Conservation (phyloP, 306 rosid species). For the Rosa lucieae region DNA sequence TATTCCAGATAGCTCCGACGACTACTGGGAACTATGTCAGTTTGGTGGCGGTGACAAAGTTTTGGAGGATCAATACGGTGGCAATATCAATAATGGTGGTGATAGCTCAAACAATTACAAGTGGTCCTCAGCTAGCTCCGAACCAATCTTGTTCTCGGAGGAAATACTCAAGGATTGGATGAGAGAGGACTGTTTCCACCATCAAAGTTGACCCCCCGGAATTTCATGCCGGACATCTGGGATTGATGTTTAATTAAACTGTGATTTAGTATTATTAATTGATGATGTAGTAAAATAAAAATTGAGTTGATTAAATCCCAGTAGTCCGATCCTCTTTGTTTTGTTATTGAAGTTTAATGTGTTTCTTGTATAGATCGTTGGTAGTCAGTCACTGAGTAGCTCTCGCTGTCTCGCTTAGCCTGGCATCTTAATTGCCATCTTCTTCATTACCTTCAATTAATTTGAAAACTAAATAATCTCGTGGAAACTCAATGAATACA, state of each 20-base stretch:
- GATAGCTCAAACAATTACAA: background rate
- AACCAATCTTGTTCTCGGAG: slow-evolving; percentile 5
- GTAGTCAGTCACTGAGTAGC: too few relatives aligned
- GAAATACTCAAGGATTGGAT: slow-evolving; percentile 15
- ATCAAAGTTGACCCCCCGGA: background rate
- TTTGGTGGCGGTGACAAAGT: background rate
- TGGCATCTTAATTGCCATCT: too few relatives aligned
- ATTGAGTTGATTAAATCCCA: background rate
- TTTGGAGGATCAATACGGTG: background rate
- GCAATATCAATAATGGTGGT: background rate
- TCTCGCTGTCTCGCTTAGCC: background rate
- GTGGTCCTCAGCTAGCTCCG: background rate
- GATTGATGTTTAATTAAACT: background rate
- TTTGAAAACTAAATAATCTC: too few relatives aligned
- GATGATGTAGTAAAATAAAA: background rate
- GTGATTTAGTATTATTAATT: background rate
- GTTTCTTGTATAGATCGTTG: background rate
- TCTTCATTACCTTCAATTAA: too few relatives aligned
- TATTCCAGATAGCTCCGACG: background rate
- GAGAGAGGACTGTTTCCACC: slow-evolving; percentile 14
- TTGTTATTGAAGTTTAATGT: background rate
- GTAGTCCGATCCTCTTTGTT: background rate
- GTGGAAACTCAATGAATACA: too few relatives aligned
- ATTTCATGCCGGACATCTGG: background rate
- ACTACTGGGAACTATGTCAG: slow-evolving; percentile 7